Evolutionary conservation across 768 basidiomycete genomes (phyloP).

Genomic region (Daedaleopsis nitida): DNA sequence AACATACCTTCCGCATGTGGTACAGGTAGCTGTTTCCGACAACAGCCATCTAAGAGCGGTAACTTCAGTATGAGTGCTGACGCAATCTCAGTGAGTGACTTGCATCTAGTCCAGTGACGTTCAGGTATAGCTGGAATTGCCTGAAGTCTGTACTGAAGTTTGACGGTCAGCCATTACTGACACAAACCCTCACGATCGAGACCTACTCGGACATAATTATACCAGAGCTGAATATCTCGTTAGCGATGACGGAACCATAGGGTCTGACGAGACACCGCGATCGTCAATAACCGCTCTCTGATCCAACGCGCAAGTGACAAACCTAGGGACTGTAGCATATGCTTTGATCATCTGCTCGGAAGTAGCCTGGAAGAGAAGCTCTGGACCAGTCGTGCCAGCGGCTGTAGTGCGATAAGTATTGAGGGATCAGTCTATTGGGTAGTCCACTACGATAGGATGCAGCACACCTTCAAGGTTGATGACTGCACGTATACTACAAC

Average conservation of each 20-base stretch:
- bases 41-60: slow-evolving; percentile 69
- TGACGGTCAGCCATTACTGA: too few species aligned
- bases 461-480: slow-evolving; percentile 85
- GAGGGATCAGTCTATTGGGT: not conserved
- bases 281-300: not conserved
- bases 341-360: slow-evolving; percentile 94
- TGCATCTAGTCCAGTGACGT: slow-evolving; percentile 90
- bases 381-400: slow-evolving; percentile 85
- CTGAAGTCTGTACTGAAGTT: slow-evolving; percentile 84
- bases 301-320: not conserved
- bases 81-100: slow-evolving; percentile 26
- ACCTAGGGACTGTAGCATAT: slow-evolving; percentile 83
- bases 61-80: not conserved
- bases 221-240: slow-evolving; percentile 91
- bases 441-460: not conserved
- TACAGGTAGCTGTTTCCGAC: slow-evolving; percentile 93
- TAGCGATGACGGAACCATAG: slow-evolving; percentile 85
- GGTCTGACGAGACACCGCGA: slow-evolving; percentile 48
- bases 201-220: slow-evolving; percentile 86
- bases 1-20: slow-evolving; percentile 80
- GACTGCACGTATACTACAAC: slow-evolving; percentile 70
- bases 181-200: not conserved
- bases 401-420: slow-evolving; percentile 42
- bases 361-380: slow-evolving; percentile 94
- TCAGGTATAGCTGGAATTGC: slow-evolving; percentile 88